phyloP scores from a whole-genome alignment of 192 early-diverging fungal species.

The Coemansia guatemalensis region DNA sequence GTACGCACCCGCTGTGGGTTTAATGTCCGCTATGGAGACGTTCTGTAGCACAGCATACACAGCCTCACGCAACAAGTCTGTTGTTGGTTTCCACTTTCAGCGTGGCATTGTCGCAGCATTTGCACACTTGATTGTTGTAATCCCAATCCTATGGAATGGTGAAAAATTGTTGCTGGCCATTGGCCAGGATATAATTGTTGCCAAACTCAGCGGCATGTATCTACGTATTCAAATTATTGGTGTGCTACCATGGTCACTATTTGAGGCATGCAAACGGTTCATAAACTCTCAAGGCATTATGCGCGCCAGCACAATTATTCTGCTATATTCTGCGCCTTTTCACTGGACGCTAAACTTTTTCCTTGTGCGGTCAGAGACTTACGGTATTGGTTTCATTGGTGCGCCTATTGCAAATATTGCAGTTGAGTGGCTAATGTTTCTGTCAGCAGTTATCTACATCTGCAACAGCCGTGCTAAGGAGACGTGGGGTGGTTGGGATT shows the following conservation, averaged over 20 bases:
- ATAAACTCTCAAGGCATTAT: constrained; percentile 84
- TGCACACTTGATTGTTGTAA: constrained; percentile 67
- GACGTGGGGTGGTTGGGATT: constrained; percentile 86
- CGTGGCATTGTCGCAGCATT: constrained; percentile 71
- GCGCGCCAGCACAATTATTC: constrained; percentile 74
- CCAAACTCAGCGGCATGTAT: constrained; percentile 59
- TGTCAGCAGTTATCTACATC: constrained; percentile 64
- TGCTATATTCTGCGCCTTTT: constrained; percentile 64
- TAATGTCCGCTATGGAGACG: constrained; percentile 68
- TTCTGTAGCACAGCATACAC: constrained; percentile 65
- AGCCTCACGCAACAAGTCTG: constrained; percentile 54
- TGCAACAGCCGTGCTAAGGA: too few relatives aligned
- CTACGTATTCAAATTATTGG: constrained; percentile 65
- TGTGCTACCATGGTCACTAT: constrained; percentile 70
- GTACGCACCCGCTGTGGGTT: constrained; percentile 58
- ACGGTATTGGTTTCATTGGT: too few relatives aligned
- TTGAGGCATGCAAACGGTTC: constrained; percentile 78
- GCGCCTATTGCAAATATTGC: constrained; percentile 69
- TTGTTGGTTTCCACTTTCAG: constrained; percentile 66
- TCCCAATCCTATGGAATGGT: constrained; percentile 63
- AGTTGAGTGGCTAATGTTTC: constrained; percentile 66
- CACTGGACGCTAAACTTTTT: constrained; percentile 73
- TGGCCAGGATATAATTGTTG: constrained; percentile 71
- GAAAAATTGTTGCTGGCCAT: constrained; percentile 65
- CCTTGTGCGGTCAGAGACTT: constrained; percentile 68